Conservation (phyloP, 495 filamentous ascomycete genomes). For the Patellaria atrata region DNA sequence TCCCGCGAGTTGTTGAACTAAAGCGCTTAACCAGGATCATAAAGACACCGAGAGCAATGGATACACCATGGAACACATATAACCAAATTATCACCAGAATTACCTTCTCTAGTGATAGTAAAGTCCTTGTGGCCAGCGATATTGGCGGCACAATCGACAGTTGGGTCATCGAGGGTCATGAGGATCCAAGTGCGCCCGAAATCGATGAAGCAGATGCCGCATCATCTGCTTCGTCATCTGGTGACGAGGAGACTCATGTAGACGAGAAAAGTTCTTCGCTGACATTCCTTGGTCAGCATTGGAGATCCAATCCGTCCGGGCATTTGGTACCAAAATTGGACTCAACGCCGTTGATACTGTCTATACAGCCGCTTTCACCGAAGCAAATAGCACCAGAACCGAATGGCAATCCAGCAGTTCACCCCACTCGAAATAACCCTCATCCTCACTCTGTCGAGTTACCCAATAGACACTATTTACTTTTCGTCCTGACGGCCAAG, state of each 20-base stretch:
- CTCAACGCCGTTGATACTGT: conserved; percentile 51
- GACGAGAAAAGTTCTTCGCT: conserved; percentile 13
- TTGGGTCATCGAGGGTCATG: conserved; percentile 53
- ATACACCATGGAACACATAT: conserved; percentile 64
- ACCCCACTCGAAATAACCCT: conserved; percentile 33
- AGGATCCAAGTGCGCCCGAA: conserved; percentile 28
- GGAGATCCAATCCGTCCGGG: conserved; percentile 51
- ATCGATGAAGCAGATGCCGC: conserved; percentile 13
- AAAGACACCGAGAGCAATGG: conserved; percentile 22
- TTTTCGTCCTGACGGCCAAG: conserved; percentile 61
- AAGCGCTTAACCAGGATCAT: conserved; percentile 33
- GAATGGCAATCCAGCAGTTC: conserved; percentile 31
- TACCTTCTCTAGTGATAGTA: conserved; percentile 69
- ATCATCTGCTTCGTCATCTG: conserved; percentile 26
- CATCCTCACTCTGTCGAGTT: conserved; percentile 33
- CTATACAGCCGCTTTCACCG: conserved; percentile 49
- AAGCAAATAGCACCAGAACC: conserved; percentile 22
- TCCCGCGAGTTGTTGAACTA: conserved; percentile 35
- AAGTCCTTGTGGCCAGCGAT: conserved; percentile 63
- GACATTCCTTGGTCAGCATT: conserved; percentile 34
- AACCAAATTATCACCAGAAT: conserved; percentile 58
- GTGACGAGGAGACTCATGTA: conserved; percentile 31
- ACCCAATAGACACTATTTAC: conserved; percentile 37
- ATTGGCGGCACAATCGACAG: conserved; percentile 76
- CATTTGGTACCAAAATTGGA: conserved; percentile 66